Evolutionary conservation across 352 stramenopile species (phyloP), one percentile per base, ranked within the genome.

Genomic region (Phytopythium vexans): DNA sequence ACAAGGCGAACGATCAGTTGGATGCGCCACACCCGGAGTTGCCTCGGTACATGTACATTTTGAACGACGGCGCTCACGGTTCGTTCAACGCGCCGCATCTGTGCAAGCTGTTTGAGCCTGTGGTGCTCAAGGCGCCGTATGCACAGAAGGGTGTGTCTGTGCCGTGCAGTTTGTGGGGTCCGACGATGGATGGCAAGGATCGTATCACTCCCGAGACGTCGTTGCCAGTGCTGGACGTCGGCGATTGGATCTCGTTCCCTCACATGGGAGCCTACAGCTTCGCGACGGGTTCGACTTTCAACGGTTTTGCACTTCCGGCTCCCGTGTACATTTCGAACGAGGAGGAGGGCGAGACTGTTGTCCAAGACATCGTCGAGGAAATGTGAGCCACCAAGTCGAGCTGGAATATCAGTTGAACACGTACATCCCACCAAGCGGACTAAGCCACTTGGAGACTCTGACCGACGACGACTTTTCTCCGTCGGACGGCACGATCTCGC

Each of bases 201-300:
- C 56, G 51, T 6, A 72, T 85, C 50, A 68, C 61, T 3, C 66
- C 70, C 37, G 62, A 81, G 33, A 66, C 62, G 12, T 14, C 36
- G 43, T 56, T 85, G 11, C 66, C 71, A 2, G 47, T 81, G 45
- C 61, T 80, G 8, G 36, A 70, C 42, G 60, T 85, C 47, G 74
- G 72, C 6, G 74, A 85, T 57, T 85, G 74, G 74, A 61, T 85
- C 51, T 56, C 62, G 46, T 76, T 81, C 54, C 69, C 65, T 8
- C 61, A 69, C 42, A 82, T 85, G 74, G 74, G 74, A 6, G 74
- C 73, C 27, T 85, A 85, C 51, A 73, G 68, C 38, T 82, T 78
- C 45, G 74, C 72, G 12, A 81, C 72, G 6, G 72, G 71, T 41
- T 70, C 64, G 16, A 80, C 66, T 10, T 82, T 85, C 58, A 85